These are phyloP conservation scores for Verticillium zaregamsianum DNA, from an alignment of 2,329 filamentous ascomycete species.

Conservation along the genomic window DNA sequence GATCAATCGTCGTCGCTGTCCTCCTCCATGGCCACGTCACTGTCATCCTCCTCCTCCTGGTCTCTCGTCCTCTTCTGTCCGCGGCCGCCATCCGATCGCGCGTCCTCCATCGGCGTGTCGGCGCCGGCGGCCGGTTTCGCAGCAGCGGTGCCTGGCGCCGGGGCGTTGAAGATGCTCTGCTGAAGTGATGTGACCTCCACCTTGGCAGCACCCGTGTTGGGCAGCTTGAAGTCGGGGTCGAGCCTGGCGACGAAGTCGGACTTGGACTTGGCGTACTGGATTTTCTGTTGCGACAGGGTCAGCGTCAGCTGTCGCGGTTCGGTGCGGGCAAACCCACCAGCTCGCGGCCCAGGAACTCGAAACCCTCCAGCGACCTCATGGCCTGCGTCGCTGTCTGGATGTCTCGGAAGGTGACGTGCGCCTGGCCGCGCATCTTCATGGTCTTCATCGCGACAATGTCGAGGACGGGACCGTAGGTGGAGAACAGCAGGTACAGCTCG, in stretches of 20 bases:
- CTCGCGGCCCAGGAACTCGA: slow-evolving; percentile 77
- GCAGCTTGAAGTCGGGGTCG: slow-evolving; percentile 81
- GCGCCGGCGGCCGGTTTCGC: slow-evolving; percentile 33
- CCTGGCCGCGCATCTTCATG: slow-evolving; percentile 90
- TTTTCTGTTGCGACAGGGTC: slow-evolving; percentile 56
- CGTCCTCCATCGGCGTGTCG: slow-evolving; percentile 47
- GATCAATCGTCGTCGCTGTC: slow-evolving; percentile 67
- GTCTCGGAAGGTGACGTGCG: slow-evolving; percentile 87
- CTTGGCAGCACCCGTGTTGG: slow-evolving; percentile 48
- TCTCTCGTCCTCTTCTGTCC: slow-evolving; percentile 70
- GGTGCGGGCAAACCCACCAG: slow-evolving; percentile 57
- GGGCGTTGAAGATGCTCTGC: slow-evolving; percentile 75
- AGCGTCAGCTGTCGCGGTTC: neutral
- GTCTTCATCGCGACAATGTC: slow-evolving; percentile 90
- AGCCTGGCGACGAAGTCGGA: slow-evolving; percentile 87
- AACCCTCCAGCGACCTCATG: slow-evolving; percentile 82
- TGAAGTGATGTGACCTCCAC: slow-evolving; percentile 69
- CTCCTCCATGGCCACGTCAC: slow-evolving; percentile 66
- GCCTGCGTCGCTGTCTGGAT: slow-evolving; percentile 89
- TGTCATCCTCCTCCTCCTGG: slow-evolving; percentile 63
- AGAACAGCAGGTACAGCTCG: slow-evolving; percentile 88
- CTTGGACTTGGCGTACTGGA: slow-evolving; percentile 85
- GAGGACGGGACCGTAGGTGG: slow-evolving; percentile 86
- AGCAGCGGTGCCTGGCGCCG: slow-evolving; percentile 45
- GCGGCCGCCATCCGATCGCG: slow-evolving; percentile 49